Conservation (phyloP, 495 filamentous ascomycete genomes). For the Gamarada debralockiae region DNA sequence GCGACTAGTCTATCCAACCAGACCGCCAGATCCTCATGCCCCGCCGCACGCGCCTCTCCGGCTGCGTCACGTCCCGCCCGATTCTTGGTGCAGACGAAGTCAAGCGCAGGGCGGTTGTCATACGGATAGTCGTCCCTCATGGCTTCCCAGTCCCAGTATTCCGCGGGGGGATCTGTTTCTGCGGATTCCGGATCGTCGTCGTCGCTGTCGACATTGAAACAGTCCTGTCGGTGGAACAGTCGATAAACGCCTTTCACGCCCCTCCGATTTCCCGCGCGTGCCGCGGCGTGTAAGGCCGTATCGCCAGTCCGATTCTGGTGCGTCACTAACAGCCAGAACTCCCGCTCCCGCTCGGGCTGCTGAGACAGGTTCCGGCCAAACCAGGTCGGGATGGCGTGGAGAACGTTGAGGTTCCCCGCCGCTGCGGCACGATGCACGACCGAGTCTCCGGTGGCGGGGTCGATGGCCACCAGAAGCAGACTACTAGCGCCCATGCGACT, state of each 20-base stretch:
- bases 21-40: not conserved
- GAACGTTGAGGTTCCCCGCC: not conserved
- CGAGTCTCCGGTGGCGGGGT: constrained; percentile 1
- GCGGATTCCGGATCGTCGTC: not conserved
- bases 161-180: not conserved
- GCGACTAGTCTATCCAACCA: constrained; percentile 2
- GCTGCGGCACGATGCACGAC: constrained; percentile 1
- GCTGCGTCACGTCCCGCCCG: not conserved
- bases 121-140: not conserved
- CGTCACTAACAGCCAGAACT: not conserved
- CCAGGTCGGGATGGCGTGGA: not conserved
- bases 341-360: not conserved
- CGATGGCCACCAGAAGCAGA: not conserved
- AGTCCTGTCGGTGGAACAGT: not conserved
- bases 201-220: not conserved
- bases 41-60: not conserved
- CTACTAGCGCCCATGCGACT: not conserved
- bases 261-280: not conserved
- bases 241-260: constrained; percentile 5
- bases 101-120: not conserved
- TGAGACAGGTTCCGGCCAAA: not conserved
- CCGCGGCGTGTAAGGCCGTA: not conserved
- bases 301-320: not conserved
- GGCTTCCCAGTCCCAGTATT: not conserved
- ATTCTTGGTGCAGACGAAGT: constrained; percentile 5